Conservation (phyloP, 345 rosid species). For the Geranium brycei region DNA sequence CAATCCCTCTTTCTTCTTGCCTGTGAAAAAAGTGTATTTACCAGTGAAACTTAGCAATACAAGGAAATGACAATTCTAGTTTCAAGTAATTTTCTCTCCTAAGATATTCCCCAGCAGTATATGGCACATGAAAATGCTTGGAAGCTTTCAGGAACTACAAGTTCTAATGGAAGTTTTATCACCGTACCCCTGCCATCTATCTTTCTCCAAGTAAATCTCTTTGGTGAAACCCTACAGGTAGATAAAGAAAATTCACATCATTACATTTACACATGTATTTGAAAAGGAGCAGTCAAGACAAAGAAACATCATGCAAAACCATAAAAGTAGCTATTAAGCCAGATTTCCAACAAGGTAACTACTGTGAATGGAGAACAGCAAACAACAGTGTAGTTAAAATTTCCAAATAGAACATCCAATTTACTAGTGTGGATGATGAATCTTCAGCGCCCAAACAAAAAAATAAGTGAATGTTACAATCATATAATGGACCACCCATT, state of each 20-base stretch:
- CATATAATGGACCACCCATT: too few relatives aligned
- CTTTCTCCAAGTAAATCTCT: constrained; percentile 96
- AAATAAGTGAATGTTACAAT: too few relatives aligned
- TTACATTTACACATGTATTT: neutral
- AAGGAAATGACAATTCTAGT: too few relatives aligned
- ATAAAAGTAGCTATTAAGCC: neutral
- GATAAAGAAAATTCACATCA: constrained; percentile 2
- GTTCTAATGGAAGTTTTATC: neutral
- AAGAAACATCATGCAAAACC: neutral
- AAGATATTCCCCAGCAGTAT: too few relatives aligned
- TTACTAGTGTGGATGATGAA: too few relatives aligned
- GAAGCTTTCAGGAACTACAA: neutral
- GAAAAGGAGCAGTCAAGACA: neutral
- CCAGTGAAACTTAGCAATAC: neutral
- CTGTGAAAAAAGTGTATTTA: too few relatives aligned
- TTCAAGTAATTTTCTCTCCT: too few relatives aligned
- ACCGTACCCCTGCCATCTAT: constrained; percentile 93
- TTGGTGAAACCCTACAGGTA: constrained; percentile 80
- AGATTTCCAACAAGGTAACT: neutral
- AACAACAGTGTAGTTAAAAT: neutral
- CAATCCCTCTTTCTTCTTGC: neutral
- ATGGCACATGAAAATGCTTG: neutral
- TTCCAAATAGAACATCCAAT: too few relatives aligned
- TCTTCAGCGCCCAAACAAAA: too few relatives aligned
- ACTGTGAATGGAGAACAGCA: neutral